A percentile compares a stretch with the other conserved stretches of the same genome.
Conservation (phyloP, 2,329 filamentous ascomycete genomes). For the Cladosporium austrohemisphaericum region DNA sequence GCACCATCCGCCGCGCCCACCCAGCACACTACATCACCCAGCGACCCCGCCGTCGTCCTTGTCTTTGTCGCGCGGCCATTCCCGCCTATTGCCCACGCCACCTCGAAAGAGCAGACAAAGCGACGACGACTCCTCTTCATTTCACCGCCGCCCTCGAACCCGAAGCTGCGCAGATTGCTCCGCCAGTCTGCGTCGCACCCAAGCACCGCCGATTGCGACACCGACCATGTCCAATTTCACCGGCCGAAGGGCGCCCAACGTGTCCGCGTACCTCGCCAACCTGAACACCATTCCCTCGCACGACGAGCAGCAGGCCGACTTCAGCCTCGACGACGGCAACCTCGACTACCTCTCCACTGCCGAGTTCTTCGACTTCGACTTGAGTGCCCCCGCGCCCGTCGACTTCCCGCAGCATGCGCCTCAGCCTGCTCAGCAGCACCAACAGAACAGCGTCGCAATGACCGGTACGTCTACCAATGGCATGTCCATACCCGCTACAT, state of each 20-base stretch:
- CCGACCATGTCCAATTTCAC: constrained; percentile 66
- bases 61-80: too few species aligned
- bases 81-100: too few species aligned
- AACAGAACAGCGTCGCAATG: constrained; percentile 11
- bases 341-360: constrained; percentile 56
- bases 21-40: too few species aligned
- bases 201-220: not conserved
- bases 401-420: constrained; percentile 15
- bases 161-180: constrained; percentile 10
- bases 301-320: constrained; percentile 59
- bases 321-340: constrained; percentile 52
- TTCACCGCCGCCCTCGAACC: not conserved
- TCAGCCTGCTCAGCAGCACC: constrained; percentile 6
- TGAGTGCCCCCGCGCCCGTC: constrained; percentile 6
- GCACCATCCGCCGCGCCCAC: too few species aligned
- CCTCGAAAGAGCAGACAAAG: constrained; percentile 2
- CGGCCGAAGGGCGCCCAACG: constrained; percentile 75
- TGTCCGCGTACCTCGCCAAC: constrained; percentile 84
- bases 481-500: not conserved
- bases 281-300: constrained; percentile 69
- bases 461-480: constrained; percentile 2
- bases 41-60: too few species aligned
- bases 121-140: not conserved
- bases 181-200: constrained; percentile 12
- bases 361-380: constrained; percentile 66